Evolutionary conservation across 805 yeast genomes (phyloP), one percentile per base, ranked within the genome.

Genomic region (Hanseniaspora taiwanica): DNA sequence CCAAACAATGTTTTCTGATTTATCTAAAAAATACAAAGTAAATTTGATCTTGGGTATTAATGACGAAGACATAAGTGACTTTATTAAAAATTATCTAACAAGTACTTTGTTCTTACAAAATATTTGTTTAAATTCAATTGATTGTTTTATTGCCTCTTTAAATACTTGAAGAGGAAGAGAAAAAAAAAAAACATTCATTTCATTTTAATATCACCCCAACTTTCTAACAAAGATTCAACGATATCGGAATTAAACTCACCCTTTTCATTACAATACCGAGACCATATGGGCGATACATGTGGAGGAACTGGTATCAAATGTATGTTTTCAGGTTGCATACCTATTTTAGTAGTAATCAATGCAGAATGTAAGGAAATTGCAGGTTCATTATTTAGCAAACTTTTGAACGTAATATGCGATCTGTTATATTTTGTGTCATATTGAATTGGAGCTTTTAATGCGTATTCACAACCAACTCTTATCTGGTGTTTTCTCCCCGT

Each of bases 401-500:
- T 42, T 3, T 38, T 40, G 1, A 29, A 39, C 1, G 27, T 33
- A 3, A 46, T 36, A 18, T 42, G 38, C 3, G 18, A 20, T 6
- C 54, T 55, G 17, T 52, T 54, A 44, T 58, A 56, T 37, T 42
- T 46, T 4, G 23, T 5, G 41, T 64, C 67, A 41, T 59, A 56
- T 8, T 52, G 21, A 3, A 64, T 48, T 1, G 68, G 64, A 5
- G 40, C 42, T 1, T 44, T 36, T 4, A 63, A 25, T 0, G 29
- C 41, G 2, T 43, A 35, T 2, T 53, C 40, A 2, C 61, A 42
- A 39, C 63, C 68, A 13, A 46, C 40, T 35, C 70, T 48, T 8
- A 66, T 58, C 39, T 66, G 71, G 39, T 63, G 69, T 37, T 63
- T 66, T 40, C 55, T 51, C 1, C 70, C 70, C 2, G 70, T 61